phyloP scores from a whole-genome alignment of 2,329 filamentous ascomycete species.

The Xylaria sp. region DNA sequence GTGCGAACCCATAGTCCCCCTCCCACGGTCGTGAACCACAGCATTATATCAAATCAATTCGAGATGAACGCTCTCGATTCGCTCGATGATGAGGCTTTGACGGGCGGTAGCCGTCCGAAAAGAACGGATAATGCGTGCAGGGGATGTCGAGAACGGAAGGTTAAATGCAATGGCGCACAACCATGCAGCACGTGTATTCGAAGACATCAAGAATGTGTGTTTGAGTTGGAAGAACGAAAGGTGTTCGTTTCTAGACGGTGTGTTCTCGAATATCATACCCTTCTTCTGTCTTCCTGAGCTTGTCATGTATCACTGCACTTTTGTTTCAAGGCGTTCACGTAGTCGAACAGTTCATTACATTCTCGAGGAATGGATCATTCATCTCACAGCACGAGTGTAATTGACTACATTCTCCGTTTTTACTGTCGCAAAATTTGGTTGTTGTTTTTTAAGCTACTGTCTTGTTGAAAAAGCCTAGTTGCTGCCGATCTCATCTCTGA shows the following conservation, averaged over 20 bases:
- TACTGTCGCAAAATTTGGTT: too few species aligned
- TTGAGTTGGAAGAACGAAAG: constrained; percentile 7
- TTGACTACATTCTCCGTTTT: too few species aligned
- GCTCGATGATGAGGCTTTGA: not conserved
- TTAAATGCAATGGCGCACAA: constrained; percentile 9
- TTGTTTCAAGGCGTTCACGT: not conserved
- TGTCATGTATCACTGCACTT: too few species aligned
- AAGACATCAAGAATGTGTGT: constrained; percentile 8
- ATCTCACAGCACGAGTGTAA: not conserved
- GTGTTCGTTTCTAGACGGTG: constrained; percentile 15
- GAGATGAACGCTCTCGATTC: not conserved
- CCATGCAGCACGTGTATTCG: constrained; percentile 14
- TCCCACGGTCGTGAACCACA: not conserved
- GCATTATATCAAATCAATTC: not conserved
- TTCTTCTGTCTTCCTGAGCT: too few species aligned
- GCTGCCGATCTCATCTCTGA: not conserved
- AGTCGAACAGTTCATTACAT: not conserved
- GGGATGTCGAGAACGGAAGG: constrained; percentile 13
- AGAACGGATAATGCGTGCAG: constrained; percentile 11
- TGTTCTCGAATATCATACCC: not conserved
- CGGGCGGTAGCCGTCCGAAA: not conserved
- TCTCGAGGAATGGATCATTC: not conserved
- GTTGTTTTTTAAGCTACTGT: not conserved
- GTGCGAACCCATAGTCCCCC: not conserved
- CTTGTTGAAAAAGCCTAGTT: too few species aligned